Conservation (phyloP, 139 green algal genomes). For the Dunaliella primolecta region DNA sequence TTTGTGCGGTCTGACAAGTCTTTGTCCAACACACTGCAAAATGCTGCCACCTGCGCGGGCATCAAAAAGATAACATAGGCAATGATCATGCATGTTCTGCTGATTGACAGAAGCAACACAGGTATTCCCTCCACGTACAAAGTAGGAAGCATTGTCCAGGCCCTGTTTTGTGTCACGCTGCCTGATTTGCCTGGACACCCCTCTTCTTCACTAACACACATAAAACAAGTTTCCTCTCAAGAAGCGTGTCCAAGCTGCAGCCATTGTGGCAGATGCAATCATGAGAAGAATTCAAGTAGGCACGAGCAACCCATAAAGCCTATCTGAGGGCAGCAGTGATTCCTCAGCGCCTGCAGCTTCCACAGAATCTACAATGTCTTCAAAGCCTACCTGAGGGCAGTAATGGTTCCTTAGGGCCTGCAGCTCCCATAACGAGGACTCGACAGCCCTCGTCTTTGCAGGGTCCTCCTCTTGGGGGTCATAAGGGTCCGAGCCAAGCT, state of each 20-base stretch:
- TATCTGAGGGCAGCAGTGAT: slow-evolving; percentile 84
- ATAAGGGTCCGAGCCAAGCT: slow-evolving; percentile 58
- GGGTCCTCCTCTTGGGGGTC: slow-evolving; percentile 60
- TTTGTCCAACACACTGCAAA: slow-evolving; percentile 72
- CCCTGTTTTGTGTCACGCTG: not conserved
- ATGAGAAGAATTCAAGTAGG: too few species aligned
- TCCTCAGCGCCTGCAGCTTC: slow-evolving; percentile 82
- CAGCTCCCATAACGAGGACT: slow-evolving; percentile 96
- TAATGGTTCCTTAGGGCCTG: slow-evolving; percentile 76
- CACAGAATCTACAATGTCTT: too few species aligned
- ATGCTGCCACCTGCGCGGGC: slow-evolving; percentile 59
- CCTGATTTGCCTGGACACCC: not conserved
- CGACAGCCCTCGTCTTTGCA: slow-evolving; percentile 68
- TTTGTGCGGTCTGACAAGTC: slow-evolving; percentile 77
- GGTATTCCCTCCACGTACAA: not conserved
- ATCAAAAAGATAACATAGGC: not conserved
- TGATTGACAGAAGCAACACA: too few species aligned
- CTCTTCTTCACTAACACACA: too few species aligned
- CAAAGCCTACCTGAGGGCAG: slow-evolving; percentile 73
- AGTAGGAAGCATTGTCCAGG: not conserved
- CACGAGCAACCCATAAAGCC: too few species aligned
- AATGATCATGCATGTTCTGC: too few species aligned
- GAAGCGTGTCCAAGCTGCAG: too few species aligned
- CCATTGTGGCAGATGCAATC: too few species aligned
- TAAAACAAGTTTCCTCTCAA: too few species aligned